A percentile compares a stretch with the other conserved stretches of the same genome.
Evolutionary conservation across 768 basidiomycete species (phyloP).

Genomic region (Kwoniella europaea): DNA sequence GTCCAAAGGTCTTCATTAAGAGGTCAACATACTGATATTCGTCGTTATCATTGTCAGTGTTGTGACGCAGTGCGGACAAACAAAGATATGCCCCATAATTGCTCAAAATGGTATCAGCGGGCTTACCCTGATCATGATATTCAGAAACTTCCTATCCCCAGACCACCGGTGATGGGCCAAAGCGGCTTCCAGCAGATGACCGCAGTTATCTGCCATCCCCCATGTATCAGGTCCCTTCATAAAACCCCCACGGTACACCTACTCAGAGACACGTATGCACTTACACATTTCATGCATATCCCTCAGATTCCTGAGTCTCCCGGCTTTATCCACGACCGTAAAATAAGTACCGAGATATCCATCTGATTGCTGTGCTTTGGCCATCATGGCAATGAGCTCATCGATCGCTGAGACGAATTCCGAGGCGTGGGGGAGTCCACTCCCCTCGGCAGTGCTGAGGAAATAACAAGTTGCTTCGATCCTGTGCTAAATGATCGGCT

Average conservation of each 20-base stretch:
- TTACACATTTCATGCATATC: slow-evolving; percentile 48
- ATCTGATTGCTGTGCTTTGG: slow-evolving; percentile 41
- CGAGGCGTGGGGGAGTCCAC: slow-evolving; percentile 6
- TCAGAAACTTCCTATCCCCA: slow-evolving; percentile 34
- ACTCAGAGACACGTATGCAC: slow-evolving; percentile 2
- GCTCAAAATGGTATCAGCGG: no score
- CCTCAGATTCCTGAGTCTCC: slow-evolving; percentile 37
- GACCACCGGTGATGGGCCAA: slow-evolving; percentile 38
- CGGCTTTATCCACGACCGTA: slow-evolving; percentile 37
- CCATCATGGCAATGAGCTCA: slow-evolving; percentile 37
- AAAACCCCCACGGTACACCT: not conserved
- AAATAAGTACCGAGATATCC: slow-evolving; percentile 45
- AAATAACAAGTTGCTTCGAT: slow-evolving; percentile 45
- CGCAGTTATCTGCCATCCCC: slow-evolving; percentile 31
- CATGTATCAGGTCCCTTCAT: not conserved
- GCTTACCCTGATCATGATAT: slow-evolving; percentile 44
- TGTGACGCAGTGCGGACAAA: not conserved
- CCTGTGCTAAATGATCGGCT: slow-evolving; percentile 11
- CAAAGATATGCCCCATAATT: no score
- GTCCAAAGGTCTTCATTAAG: slow-evolving; percentile 35
- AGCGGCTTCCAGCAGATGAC: slow-evolving; percentile 43
- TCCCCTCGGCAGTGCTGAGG: slow-evolving; percentile 27
- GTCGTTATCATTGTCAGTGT: not conserved
- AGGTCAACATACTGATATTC: slow-evolving; percentile 33
- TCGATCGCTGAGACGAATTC: slow-evolving; percentile 29